Evolutionary conservation across 23 red algal species (phyloP).

Genomic region (Chondrus crispus): DNA sequence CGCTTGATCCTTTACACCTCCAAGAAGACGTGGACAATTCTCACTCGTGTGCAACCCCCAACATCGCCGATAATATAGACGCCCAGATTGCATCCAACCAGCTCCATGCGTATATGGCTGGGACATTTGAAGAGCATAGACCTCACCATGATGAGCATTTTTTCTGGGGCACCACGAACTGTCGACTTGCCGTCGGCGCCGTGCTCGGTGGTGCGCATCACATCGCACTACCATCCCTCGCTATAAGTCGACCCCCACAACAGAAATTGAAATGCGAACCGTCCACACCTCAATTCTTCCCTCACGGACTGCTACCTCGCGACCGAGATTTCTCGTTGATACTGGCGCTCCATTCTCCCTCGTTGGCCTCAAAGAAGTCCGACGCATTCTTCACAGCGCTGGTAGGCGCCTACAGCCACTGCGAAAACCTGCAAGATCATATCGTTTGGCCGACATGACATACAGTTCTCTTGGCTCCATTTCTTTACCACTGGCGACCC

Average conservation of each 20-base stretch:
- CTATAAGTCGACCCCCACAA: background rate
- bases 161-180: background rate
- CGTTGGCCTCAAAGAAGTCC: background rate
- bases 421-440: background rate
- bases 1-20: background rate
- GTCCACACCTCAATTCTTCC: background rate
- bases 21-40: background rate
- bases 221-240: background rate
- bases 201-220: no score
- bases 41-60: background rate
- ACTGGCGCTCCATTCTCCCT: background rate
- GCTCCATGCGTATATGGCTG: background rate
- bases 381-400: background rate
- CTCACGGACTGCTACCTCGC: background rate
- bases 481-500: background rate
- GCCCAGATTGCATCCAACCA: background rate
- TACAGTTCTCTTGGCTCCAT: background rate
- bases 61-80: background rate
- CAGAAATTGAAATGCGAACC: background rate
- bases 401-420: background rate
- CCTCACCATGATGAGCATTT: background rate
- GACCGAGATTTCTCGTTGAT: background rate
- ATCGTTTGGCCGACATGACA: background rate
- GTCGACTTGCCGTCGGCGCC: background rate
- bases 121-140: background rate